A percentile compares a stretch with the other conserved stretches of the same genome.
These are phyloP conservation scores for Brettanomyces sp. DNA, from an alignment of 805 yeast genomes.

Conservation along the genomic window DNA sequence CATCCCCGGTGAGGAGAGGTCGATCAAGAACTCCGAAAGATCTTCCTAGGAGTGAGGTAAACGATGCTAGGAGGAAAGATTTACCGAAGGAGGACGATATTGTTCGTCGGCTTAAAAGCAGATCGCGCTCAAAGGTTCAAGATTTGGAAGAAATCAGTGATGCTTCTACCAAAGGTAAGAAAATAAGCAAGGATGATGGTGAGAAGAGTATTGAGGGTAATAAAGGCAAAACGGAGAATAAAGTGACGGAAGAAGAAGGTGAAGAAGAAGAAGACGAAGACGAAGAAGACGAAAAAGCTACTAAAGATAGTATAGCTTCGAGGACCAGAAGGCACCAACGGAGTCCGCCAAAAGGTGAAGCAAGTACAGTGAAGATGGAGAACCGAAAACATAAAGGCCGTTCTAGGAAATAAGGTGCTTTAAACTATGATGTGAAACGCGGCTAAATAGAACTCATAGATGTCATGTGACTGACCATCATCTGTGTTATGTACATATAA, in stretches of 20 bases:
- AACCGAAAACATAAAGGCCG: no score
- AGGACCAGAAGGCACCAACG: neutral
- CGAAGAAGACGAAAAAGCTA: neutral
- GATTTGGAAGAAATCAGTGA: neutral
- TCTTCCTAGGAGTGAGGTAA: neutral
- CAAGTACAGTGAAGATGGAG: neutral
- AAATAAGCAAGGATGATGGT: neutral
- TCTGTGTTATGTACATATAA: no score
- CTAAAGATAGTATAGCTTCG: neutral
- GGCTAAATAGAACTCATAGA: no score
- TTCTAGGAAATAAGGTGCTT: no score
- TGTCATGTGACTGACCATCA: no score
- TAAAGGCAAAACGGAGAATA: neutral
- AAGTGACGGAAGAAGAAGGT: neutral
- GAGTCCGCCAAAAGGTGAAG: neutral
- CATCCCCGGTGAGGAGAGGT: neutral
- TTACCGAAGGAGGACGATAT: neutral
- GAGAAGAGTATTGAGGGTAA: no score
- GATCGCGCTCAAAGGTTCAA: neutral
- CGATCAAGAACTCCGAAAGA: constrained; percentile 2
- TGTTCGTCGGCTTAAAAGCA: neutral
- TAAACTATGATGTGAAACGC: no score
- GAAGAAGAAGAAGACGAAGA: constrained; percentile 4
- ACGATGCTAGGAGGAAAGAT: constrained; percentile 1
- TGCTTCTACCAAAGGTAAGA: constrained; percentile 3